Evolutionary conservation across 2,329 filamentous ascomycete species (phyloP).

Genomic region (Aaosphaeria pasadenensis): DNA sequence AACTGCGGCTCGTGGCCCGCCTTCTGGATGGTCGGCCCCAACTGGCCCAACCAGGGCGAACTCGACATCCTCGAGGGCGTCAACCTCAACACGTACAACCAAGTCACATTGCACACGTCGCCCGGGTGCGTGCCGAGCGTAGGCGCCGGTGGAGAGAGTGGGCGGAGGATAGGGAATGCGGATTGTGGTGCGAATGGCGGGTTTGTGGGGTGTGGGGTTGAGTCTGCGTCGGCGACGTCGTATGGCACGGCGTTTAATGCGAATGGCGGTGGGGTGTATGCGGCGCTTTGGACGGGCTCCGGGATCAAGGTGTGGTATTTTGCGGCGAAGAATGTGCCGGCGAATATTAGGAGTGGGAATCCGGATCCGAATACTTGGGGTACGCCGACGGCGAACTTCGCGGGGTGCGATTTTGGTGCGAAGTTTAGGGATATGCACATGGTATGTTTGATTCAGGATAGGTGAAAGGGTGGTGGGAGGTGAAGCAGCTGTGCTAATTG

Average conservation of each 20-base stretch:
- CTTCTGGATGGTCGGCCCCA: constrained; percentile 30
- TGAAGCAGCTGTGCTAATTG: neutral
- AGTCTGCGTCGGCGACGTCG: constrained; percentile 22
- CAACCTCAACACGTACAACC: constrained; percentile 34
- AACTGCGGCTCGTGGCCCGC: constrained; percentile 40
- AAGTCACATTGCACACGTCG: constrained; percentile 37
- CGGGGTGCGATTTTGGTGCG: constrained; percentile 34
- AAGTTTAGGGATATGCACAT: constrained; percentile 37
- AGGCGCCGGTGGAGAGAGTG: constrained; percentile 30
- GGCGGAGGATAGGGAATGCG: constrained; percentile 21
- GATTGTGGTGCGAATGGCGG: constrained; percentile 37
- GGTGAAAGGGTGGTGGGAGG: too few species aligned
- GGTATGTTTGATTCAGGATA: constrained; percentile 9
- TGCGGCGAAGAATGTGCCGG: constrained; percentile 37
- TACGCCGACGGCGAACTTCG: constrained; percentile 37
- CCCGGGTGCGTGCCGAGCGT: constrained; percentile 31
- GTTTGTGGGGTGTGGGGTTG: constrained; percentile 31
- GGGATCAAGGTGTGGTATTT: constrained; percentile 50
- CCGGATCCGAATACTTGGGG: constrained; percentile 45
- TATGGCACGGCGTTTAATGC: constrained; percentile 40
- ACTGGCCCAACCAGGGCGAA: constrained; percentile 40
- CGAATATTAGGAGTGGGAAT: constrained; percentile 38
- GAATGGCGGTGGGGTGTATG: constrained; percentile 44
- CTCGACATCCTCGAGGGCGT: constrained; percentile 37
- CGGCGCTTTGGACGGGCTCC: constrained; percentile 39